Evolutionary conservation across 805 yeast genomes (phyloP).

Genomic region (Saccharomyces eubayanus): DNA sequence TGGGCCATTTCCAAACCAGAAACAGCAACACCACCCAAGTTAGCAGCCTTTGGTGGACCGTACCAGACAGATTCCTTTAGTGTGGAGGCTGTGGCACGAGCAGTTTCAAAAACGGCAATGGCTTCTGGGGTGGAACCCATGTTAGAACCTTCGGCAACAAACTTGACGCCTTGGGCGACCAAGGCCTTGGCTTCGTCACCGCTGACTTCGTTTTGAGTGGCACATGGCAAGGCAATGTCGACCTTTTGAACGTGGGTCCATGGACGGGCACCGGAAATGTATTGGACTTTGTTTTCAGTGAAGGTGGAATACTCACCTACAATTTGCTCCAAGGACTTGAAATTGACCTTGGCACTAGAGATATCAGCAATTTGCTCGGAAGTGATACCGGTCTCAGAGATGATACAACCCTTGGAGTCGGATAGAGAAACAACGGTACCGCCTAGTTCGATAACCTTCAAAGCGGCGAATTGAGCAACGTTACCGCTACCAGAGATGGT

Average conservation of each 20-base stretch:
- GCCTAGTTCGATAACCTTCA: slow-evolving; percentile 91
- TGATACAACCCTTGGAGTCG: slow-evolving; percentile 84
- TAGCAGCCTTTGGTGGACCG: slow-evolving; percentile 98
- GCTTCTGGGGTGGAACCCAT: slow-evolving; percentile 98
- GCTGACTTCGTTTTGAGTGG: slow-evolving; percentile 93
- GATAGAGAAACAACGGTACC: slow-evolving; percentile 87
- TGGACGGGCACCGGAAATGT: slow-evolving; percentile 88
- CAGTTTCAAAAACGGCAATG: slow-evolving; percentile 82
- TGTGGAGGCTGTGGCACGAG: slow-evolving; percentile 40
- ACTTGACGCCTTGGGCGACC: slow-evolving; percentile 80
- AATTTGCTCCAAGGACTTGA: slow-evolving; percentile 63
- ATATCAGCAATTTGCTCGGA: slow-evolving; percentile 66
- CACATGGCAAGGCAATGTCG: slow-evolving; percentile 92
- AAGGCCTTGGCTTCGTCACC: slow-evolving; percentile 92
- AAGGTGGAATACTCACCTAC: slow-evolving; percentile 46
- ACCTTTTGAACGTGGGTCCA: slow-evolving; percentile 85
- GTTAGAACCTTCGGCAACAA: slow-evolving; percentile 95
- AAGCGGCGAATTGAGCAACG: slow-evolving; percentile 96
- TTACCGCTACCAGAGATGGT: slow-evolving; percentile 95
- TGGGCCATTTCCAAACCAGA: slow-evolving; percentile 98
- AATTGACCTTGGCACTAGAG: slow-evolving; percentile 66
- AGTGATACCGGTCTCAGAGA: slow-evolving; percentile 70
- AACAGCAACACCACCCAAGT: slow-evolving; percentile 98
- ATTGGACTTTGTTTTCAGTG: slow-evolving; percentile 52
- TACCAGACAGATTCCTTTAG: slow-evolving; percentile 65